Evolutionary conservation across 2,329 filamentous ascomycete genomes (phyloP).

Genomic region (Fusarium nelsonii): DNA sequence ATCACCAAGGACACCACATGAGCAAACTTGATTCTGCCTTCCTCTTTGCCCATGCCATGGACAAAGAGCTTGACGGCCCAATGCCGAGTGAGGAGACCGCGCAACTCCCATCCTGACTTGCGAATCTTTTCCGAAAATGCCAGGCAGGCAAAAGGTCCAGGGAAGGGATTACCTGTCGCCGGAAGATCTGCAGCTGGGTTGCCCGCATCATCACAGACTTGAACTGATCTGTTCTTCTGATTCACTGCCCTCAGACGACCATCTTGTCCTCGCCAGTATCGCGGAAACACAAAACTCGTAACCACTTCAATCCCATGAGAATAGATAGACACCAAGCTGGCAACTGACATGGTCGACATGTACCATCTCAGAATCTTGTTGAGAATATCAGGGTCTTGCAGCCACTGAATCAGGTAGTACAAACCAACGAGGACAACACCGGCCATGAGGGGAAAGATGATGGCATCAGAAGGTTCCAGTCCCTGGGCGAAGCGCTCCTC

Average conservation of each 20-base stretch:
- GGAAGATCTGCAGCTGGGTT: conserved; percentile 46
- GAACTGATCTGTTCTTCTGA: conserved; percentile 55
- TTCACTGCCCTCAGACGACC: conserved; percentile 62
- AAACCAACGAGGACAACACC: conserved; percentile 77
- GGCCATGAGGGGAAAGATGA: conserved; percentile 85
- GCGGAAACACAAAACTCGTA: conserved; percentile 78
- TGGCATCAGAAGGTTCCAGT: conserved; percentile 78
- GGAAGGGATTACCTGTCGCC: conserved; percentile 48
- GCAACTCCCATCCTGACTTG: conserved; percentile 61
- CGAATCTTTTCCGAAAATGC: conserved; percentile 44
- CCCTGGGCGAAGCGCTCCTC: conserved; percentile 64
- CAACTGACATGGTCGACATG: conserved; percentile 83
- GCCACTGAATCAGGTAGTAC: conserved; percentile 90
- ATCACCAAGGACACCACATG: conserved; percentile 68
- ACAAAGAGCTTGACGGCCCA: conserved; percentile 66
- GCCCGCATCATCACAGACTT: conserved; percentile 53
- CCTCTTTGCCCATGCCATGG: conserved; percentile 62
- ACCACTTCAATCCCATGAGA: conserved; percentile 76
- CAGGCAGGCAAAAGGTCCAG: conserved; percentile 52
- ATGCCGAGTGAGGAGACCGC: conserved; percentile 62
- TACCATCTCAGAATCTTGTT: conserved; percentile 88
- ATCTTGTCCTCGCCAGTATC: conserved; percentile 68
- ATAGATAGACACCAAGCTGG: conserved; percentile 78
- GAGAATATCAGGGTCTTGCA: conserved; percentile 82
- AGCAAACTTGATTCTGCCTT: conserved; percentile 66